Conservation (phyloP, 148 eudicot species). For the Polygonum maritimum region DNA sequence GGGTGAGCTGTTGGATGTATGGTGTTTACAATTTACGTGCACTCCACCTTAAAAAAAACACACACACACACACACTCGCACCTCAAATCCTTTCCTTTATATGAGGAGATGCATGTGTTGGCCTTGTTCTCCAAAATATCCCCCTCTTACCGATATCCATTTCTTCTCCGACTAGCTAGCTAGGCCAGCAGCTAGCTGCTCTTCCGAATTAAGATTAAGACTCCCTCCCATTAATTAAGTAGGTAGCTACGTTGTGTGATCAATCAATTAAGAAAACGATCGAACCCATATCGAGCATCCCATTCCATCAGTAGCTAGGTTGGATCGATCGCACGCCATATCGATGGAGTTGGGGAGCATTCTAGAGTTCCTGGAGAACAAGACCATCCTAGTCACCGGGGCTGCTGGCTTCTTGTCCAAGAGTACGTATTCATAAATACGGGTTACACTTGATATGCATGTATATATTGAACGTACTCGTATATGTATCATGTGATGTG, state of each 20-base stretch:
- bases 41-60: neutral
- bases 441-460: too few relatives aligned
- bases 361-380: conserved; percentile 38
- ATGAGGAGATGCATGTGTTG: neutral
- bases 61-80: neutral
- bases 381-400: conserved; percentile 47
- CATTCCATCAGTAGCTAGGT: too few relatives aligned
- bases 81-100: neutral
- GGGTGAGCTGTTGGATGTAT: too few relatives aligned
- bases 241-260: too few relatives aligned
- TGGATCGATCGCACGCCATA: neutral
- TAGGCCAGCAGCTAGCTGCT: too few relatives aligned
- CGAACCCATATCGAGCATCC: too few relatives aligned
- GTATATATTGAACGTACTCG: too few relatives aligned
- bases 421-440: conserved; percentile 24
- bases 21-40: neutral
- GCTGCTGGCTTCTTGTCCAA: conserved; percentile 64
- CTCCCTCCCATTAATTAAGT: too few relatives aligned
- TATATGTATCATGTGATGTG: too few relatives aligned
- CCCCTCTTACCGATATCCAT: neutral
- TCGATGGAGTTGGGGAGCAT: conserved; percentile 46
- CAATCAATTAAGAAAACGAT: too few relatives aligned
- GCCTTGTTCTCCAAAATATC: neutral
- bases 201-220: too few relatives aligned
- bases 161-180: neutral